Evolutionary conservation across 2,329 filamentous ascomycete species (phyloP).

Genomic region (Nigrospora oryzae): DNA sequence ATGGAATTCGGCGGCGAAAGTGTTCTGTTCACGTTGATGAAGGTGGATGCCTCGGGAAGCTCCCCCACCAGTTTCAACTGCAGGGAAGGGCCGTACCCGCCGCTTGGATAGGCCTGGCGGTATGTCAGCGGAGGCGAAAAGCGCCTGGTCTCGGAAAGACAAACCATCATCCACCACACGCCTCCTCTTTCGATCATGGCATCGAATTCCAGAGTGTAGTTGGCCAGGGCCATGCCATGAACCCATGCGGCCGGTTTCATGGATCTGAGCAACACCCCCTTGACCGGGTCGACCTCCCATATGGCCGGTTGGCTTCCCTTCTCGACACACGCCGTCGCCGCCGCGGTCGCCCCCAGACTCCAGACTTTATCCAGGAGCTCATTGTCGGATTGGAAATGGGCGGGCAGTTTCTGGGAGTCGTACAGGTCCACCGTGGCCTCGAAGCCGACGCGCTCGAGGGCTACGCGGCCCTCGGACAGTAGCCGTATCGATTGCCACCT

Average conservation of each 20-base stretch:
- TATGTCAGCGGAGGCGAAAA: slow-evolving; percentile 3
- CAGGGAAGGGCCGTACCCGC: neutral
- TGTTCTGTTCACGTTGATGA: slow-evolving; percentile 23
- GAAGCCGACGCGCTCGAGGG: slow-evolving; percentile 22
- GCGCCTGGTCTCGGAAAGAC: neutral
- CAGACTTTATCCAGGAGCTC: slow-evolving; percentile 23
- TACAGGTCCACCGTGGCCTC: slow-evolving; percentile 16
- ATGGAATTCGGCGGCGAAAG: slow-evolving; percentile 25
- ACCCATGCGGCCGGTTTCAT: slow-evolving; percentile 19
- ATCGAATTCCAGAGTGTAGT: slow-evolving; percentile 27
- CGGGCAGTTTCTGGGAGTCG: slow-evolving; percentile 15
- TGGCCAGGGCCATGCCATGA: slow-evolving; percentile 12
- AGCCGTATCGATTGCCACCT: slow-evolving; percentile 28
- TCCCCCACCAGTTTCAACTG: slow-evolving; percentile 17
- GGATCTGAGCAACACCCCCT: slow-evolving; percentile 25
- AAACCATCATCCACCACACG: slow-evolving; percentile 26
- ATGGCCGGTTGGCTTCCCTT: slow-evolving; percentile 24
- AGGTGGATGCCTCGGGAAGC: slow-evolving; percentile 12
- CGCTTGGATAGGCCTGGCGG: slow-evolving; percentile 1
- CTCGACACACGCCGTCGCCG: slow-evolving; percentile 25
- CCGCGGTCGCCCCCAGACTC: slow-evolving; percentile 24
- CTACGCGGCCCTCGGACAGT: slow-evolving; percentile 21
- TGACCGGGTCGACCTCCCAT: slow-evolving; percentile 19
- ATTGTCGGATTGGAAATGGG: slow-evolving; percentile 19
- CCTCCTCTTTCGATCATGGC: slow-evolving; percentile 28